Base-by-base conservation (phyloP, 2,329 filamentous ascomycete genomes). In the Colletotrichum sp. region DNA sequence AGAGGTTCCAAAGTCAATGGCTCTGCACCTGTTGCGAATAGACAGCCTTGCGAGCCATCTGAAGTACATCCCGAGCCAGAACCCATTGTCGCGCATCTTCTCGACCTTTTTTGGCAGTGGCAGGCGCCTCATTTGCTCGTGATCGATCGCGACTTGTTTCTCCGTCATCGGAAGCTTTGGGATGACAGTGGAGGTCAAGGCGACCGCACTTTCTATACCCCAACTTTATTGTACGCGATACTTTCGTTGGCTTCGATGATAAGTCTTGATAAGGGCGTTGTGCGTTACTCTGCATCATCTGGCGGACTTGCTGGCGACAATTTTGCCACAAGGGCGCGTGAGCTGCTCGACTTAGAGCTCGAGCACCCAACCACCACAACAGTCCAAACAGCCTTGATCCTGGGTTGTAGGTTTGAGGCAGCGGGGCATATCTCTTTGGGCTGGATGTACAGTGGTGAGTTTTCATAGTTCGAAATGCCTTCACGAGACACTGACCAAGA, bases 101-200 rank as follows among this genome's bases (percentile, higher is more conserved):
- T 76, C 7, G 70, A 74, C 18, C 64, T 76, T 5, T 76, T 74
- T 44, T 76, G 74, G 74, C 16, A 69, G 32, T 76, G 64, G 70
- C 74, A 76, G 12, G 68, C 74, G 6, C 44, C 70, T 7, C 36
- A 69, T 13, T 18, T 74, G 8, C 64, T 76, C 8, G 70, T 66
- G n/a, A 15, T 76, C 8, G 74, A 76, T 30, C 65, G 59, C 8
- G 13, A 16, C 4, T 8, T 69, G 28, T 76, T 76, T 18, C 18
- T 74, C 13, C 44, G 48, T 0, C 74, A 76, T 18, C 62, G 71
- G 24, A 32, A 66, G 52, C 44, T 57, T 10, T 76, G 74, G 70
- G 74, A 76, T 4, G 70, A 52, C 8, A 69, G 65, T 10, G 74
- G 62, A 12, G 74, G 70, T 4, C 15, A 10, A 2, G 44, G 57